These are phyloP conservation scores for Hypoxylon trugodes DNA, from an alignment of 495 filamentous ascomycete species.

Conservation along the genomic window DNA sequence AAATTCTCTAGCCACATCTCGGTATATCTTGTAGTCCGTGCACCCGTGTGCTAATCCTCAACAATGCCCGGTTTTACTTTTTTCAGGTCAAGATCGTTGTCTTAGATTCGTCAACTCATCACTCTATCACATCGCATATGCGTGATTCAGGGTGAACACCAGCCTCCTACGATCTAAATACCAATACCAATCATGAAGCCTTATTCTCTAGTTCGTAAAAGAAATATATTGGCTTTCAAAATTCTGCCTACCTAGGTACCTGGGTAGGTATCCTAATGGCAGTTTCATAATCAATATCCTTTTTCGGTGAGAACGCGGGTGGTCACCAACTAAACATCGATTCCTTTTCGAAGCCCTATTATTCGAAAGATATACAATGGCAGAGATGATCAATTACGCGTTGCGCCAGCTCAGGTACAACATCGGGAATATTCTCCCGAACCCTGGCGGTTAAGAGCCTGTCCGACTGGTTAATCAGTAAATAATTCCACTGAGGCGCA, in stretches of 20 bases:
- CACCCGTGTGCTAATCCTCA: too few species aligned
- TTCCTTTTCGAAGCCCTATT: background rate
- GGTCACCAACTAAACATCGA: background rate
- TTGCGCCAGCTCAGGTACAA: slow-evolving; percentile 2
- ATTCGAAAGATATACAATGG: background rate
- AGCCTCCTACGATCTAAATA: too few species aligned
- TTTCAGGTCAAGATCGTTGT: too few species aligned
- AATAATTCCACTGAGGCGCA: slow-evolving; percentile 6
- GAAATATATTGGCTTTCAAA: too few species aligned
- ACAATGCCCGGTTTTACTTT: too few species aligned
- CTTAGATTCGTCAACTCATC: too few species aligned
- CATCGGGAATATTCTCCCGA: slow-evolving; percentile 4
- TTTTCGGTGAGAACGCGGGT: background rate
- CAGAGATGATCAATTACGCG: slow-evolving; percentile 3
- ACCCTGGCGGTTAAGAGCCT: slow-evolving; percentile 5
- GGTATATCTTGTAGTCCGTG: too few species aligned
- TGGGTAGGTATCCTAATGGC: background rate
- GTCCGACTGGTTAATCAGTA: slow-evolving; percentile 2
- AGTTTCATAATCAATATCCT: background rate
- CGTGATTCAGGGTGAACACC: too few species aligned
- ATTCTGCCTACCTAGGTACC: too few species aligned
- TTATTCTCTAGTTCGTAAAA: too few species aligned
- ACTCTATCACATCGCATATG: too few species aligned
- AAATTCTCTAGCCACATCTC: background rate
- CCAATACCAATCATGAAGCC: too few species aligned